phyloP scores from a whole-genome alignment of 345 rosid genomes.

The Acer negundo region DNA sequence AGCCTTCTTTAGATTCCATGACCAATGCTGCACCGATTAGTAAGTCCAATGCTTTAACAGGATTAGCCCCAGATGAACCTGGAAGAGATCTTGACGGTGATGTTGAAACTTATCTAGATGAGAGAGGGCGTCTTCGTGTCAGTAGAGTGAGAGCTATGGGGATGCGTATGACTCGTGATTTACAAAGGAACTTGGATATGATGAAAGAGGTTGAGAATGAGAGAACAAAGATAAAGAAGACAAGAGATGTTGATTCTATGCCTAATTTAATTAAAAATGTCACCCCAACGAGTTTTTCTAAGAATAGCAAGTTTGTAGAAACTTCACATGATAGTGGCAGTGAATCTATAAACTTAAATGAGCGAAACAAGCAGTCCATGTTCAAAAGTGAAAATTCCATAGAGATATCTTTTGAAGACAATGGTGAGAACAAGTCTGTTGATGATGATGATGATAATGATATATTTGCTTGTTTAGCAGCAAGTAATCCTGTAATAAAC shows the following conservation, averaged over 20 bases:
- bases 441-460: conserved; percentile 62
- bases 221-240: conserved; percentile 25
- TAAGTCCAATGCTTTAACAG: conserved; percentile 43
- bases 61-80: conserved; percentile 39
- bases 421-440: conserved; percentile 37
- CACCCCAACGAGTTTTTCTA: conserved; percentile 35
- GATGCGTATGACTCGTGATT: conserved; percentile 91
- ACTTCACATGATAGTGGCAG: conserved; percentile 28
- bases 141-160: conserved; percentile 91
- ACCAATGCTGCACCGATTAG: conserved; percentile 28
- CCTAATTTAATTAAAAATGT: conserved; percentile 28
- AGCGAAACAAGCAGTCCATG: conserved; percentile 31
- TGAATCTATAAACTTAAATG: conserved; percentile 38
- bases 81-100: conserved; percentile 47
- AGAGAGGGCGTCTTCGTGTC: conserved; percentile 72
- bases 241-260: conserved; percentile 27
- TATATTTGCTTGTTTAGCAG: conserved; percentile 71
- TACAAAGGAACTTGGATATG: conserved; percentile 90
- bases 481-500: conserved; percentile 47
- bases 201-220: conserved; percentile 82
- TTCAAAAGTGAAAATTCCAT: conserved; percentile 40
- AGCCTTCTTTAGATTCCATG: conserved; percentile 35
- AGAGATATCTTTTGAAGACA: conserved; percentile 79
- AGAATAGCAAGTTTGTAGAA: conserved; percentile 35
- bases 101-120: conserved; percentile 81